A percentile compares a stretch with the other conserved stretches of the same genome.
phyloP scores from a whole-genome alignment of 495 filamentous ascomycete genomes.

The Emericellopsis terricola region DNA sequence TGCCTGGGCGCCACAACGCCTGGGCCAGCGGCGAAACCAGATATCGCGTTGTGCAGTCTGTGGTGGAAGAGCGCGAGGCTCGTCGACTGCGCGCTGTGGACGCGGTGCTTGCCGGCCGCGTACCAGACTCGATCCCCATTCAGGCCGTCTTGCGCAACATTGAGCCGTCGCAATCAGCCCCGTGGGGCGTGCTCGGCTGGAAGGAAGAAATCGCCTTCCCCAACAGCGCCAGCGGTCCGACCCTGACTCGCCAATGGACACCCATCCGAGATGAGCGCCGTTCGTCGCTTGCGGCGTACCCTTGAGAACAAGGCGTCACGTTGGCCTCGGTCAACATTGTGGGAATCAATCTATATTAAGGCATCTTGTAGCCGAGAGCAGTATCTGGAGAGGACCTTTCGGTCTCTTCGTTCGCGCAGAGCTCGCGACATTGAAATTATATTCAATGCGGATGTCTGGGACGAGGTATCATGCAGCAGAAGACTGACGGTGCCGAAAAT shows the following conservation, averaged over 20 bases:
- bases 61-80: constrained; percentile 42
- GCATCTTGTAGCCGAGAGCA: too few relatives aligned
- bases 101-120: constrained; percentile 10
- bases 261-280: constrained; percentile 1
- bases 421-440: too few relatives aligned
- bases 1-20: constrained; percentile 22
- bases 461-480: too few relatives aligned
- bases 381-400: too few relatives aligned
- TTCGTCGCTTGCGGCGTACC: background rate
- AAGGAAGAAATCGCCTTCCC: constrained; percentile 19
- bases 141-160: constrained; percentile 10
- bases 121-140: constrained; percentile 9
- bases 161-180: constrained; percentile 5
- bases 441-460: too few relatives aligned
- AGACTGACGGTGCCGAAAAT: too few relatives aligned
- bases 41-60: constrained; percentile 26
- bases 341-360: too few relatives aligned
- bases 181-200: constrained; percentile 21
- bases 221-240: constrained; percentile 10
- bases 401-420: too few relatives aligned
- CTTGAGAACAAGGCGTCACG: background rate
- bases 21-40: constrained; percentile 22
- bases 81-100: constrained; percentile 20
- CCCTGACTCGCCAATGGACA: constrained; percentile 14
- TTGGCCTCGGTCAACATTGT: too few relatives aligned